These are phyloP conservation scores for Phaffomyces thermotolerans DNA, from an alignment of 805 yeast species.

Conservation along the genomic window DNA sequence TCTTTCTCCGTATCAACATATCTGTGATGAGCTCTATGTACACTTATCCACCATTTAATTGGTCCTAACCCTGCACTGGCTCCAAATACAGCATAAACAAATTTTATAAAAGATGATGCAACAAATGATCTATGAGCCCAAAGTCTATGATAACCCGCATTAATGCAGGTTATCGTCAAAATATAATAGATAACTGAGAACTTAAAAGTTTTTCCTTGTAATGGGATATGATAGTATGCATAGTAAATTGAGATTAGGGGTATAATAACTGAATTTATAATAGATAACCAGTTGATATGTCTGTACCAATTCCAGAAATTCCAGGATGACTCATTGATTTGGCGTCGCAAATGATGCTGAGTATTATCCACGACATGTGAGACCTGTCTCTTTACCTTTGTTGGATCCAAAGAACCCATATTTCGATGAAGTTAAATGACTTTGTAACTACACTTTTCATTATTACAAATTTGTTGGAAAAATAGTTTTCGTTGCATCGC, in stretches of 20 bases:
- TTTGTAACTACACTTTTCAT: background rate
- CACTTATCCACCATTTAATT: constrained; percentile 69
- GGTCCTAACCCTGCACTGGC: constrained; percentile 73
- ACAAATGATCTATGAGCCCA: constrained; percentile 59
- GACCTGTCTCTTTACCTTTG: constrained; percentile 2
- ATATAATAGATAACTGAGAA: constrained; percentile 50
- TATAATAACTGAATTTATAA: constrained; percentile 45
- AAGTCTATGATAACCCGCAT: constrained; percentile 78
- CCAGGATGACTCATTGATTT: constrained; percentile 29
- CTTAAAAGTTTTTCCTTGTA: constrained; percentile 42
- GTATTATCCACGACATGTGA: constrained; percentile 6
- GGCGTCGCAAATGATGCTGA: constrained; percentile 13
- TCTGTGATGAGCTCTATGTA: constrained; percentile 88
- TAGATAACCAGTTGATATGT: constrained; percentile 58
- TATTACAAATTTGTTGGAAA: background rate
- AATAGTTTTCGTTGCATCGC: background rate
- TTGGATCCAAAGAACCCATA: constrained; percentile 2
- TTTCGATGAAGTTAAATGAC: background rate
- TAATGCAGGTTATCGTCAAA: constrained; percentile 61
- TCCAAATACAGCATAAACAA: constrained; percentile 52
- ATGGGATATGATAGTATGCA: constrained; percentile 34
- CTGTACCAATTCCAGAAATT: constrained; percentile 64
- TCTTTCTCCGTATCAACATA: constrained; percentile 83
- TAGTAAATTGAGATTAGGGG: constrained; percentile 44
- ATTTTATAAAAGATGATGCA: constrained; percentile 37